Evolutionary conservation across 2,329 filamentous ascomycete genomes (phyloP).

Genomic region (Neofusicoccum cordaticola): DNA sequence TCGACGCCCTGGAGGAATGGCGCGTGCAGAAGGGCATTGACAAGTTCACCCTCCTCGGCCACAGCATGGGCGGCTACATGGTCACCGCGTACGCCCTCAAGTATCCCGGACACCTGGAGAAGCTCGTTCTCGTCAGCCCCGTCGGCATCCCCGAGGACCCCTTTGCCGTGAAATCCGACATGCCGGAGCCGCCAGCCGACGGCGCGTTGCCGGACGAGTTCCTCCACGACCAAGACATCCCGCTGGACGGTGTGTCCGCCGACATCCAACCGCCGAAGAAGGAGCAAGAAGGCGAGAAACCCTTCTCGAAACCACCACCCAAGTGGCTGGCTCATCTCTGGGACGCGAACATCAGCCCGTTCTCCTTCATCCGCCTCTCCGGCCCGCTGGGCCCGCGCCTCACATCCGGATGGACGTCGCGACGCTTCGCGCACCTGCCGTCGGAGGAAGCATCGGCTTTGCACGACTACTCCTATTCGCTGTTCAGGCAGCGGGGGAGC

Average conservation of each 20-base stretch:
- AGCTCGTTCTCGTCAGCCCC: constrained; percentile 90
- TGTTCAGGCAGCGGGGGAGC: constrained; percentile 88
- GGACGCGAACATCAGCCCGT: constrained; percentile 96
- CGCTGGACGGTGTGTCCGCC: not conserved
- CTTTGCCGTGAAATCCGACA: constrained; percentile 74
- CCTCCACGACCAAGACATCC: constrained; percentile 6
- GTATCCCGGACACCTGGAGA: constrained; percentile 91
- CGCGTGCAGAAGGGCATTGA: constrained; percentile 83
- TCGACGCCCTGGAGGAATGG: constrained; percentile 97
- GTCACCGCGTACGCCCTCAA: constrained; percentile 96
- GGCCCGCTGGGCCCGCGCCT: constrained; percentile 88
- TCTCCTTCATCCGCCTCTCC: constrained; percentile 81
- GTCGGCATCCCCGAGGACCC: constrained; percentile 95
- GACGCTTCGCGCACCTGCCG: constrained; percentile 87
- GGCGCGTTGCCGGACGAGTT: constrained; percentile 73
- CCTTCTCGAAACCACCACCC: constrained; percentile 41
- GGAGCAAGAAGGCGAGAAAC: constrained; percentile 16
- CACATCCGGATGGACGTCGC: constrained; percentile 93
- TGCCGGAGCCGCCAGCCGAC: constrained; percentile 63
- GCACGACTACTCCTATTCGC: constrained; percentile 89
- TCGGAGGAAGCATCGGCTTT: constrained; percentile 75
- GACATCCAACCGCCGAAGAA: constrained; percentile 46
- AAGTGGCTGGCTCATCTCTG: constrained; percentile 91
- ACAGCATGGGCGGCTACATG: constrained; percentile 92
- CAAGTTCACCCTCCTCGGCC: constrained; percentile 86